Percentiles rank a stretch among this genome's conserved stretches.
These are phyloP conservation scores for Ajuga chamaepitys DNA, from an alignment of 257 asterid species.

Conservation along the genomic window DNA sequence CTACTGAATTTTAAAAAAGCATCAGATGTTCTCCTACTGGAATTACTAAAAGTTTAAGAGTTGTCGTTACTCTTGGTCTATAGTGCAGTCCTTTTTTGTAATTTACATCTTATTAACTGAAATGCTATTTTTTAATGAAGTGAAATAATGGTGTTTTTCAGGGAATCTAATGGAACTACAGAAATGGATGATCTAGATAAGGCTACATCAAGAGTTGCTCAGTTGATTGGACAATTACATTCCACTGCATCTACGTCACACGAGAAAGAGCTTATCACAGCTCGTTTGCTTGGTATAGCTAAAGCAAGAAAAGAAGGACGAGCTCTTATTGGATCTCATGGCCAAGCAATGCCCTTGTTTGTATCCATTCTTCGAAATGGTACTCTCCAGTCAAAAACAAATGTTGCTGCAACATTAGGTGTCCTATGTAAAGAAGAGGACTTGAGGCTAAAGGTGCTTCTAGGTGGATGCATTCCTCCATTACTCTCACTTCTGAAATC, in stretches of 20 bases:
- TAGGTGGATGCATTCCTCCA: slow-evolving; percentile 91
- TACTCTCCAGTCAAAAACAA: slow-evolving; percentile 53
- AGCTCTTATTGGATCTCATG: slow-evolving; percentile 71
- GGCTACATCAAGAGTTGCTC: slow-evolving; percentile 59
- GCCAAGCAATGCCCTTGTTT: slow-evolving; percentile 83
- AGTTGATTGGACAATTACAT: slow-evolving; percentile 73
- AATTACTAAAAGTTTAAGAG: not conserved
- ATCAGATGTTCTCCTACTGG: not conserved
- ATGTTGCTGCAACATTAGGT: slow-evolving; percentile 62
- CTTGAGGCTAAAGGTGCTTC: slow-evolving; percentile 71
- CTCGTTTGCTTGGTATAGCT: slow-evolving; percentile 76
- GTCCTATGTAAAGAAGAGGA: slow-evolving; percentile 73
- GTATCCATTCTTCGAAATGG: slow-evolving; percentile 75
- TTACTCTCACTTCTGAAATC: slow-evolving; percentile 71
- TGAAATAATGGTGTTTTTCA: slow-evolving; percentile 22
- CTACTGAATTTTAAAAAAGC: not conserved
- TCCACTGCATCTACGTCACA: slow-evolving; percentile 52
- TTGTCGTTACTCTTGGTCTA: not conserved
- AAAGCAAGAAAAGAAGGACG: slow-evolving; percentile 82
- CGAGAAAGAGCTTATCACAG: slow-evolving; percentile 83
- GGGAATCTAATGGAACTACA: slow-evolving; percentile 59
- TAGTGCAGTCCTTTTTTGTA: slow-evolving; percentile 10
- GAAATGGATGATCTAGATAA: slow-evolving; percentile 67
- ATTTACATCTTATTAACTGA: not conserved
- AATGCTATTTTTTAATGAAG: not conserved